Percentiles rank a stretch among this genome's conserved stretches.
phyloP scores from a whole-genome alignment of 108 stramenopile genomes.

The Nannochloropsis gaditana region DNA sequence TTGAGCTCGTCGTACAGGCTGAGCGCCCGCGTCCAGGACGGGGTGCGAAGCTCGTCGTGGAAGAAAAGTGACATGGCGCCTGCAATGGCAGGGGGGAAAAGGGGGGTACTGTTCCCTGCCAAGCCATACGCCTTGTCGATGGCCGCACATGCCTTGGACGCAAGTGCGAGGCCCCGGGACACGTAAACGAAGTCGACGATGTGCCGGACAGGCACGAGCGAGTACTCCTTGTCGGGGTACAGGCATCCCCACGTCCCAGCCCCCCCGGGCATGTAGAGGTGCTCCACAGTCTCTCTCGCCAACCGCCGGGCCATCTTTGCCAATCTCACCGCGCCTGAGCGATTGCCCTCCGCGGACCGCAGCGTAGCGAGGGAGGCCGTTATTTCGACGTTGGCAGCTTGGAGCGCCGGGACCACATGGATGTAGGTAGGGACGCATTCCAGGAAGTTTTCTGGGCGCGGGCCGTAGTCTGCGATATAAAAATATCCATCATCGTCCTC shows the following conservation, averaged over 20 bases:
- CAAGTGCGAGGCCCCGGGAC: background rate
- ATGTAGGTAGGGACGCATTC: constrained; percentile 6
- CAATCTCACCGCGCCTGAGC: background rate
- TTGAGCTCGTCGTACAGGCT: background rate
- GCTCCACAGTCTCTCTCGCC: background rate
- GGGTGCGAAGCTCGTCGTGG: constrained; percentile 9
- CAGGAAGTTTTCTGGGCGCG: background rate
- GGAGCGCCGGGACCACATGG: background rate
- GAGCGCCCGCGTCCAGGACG: background rate
- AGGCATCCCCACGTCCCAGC: background rate
- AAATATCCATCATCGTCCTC: background rate
- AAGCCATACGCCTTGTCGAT: background rate
- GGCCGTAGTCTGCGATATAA: constrained; percentile 11
- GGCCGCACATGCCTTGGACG: background rate
- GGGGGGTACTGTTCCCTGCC: background rate
- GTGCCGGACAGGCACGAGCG: background rate
- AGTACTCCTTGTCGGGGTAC: background rate
- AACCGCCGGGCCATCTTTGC: background rate
- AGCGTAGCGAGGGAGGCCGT: background rate
- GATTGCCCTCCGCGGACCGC: background rate
- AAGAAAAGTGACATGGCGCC: background rate
- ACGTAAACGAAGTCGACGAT: constrained; percentile 1
- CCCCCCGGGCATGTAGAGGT: background rate
- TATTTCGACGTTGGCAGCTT: constrained; percentile 20
- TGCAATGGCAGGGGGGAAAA: background rate